Conservation (phyloP, 208 protist species). For the Crithidia bombi region DNA sequence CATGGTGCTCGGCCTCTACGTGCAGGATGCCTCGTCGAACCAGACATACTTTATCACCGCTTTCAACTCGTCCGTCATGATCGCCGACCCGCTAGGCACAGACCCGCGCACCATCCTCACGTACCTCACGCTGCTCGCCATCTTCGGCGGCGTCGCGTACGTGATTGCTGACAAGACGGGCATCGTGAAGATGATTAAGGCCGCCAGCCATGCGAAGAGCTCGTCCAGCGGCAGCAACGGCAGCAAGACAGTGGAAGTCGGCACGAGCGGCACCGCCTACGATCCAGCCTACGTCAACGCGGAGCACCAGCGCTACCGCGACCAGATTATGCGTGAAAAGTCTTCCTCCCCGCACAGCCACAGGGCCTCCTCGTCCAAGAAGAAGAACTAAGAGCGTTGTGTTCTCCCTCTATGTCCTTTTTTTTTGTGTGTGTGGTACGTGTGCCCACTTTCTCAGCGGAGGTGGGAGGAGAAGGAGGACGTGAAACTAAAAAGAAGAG, state of each 20-base stretch:
- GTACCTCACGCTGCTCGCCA: constrained; percentile 75
- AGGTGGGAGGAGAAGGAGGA: no score
- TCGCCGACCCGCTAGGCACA: constrained; percentile 70
- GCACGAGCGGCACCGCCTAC: constrained; percentile 57
- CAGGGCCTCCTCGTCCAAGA: constrained; percentile 47
- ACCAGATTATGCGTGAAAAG: constrained; percentile 61
- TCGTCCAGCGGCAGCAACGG: constrained; percentile 3
- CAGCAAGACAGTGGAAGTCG: constrained; percentile 33
- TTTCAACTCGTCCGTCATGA: constrained; percentile 78
- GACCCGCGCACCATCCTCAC: constrained; percentile 86
- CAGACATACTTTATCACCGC: constrained; percentile 65
- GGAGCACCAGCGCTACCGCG: constrained; percentile 80
- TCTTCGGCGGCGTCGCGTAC: constrained; percentile 64
- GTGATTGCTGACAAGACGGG: constrained; percentile 47
- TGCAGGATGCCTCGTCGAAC: constrained; percentile 65
- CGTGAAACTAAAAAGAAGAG: no score
- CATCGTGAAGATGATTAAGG: constrained; percentile 47
- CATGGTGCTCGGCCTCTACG: constrained; percentile 82
- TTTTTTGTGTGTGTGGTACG: no score
- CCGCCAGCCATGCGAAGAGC: constrained; percentile 15
- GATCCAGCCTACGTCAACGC: constrained; percentile 83
- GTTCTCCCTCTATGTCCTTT: no score
- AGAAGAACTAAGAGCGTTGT: constrained; percentile 56
- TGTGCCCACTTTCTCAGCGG: no score
- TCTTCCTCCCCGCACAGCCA: constrained; percentile 40